Percentiles rank a stretch among this genome's conserved stretches.
Evolutionary conservation across 768 basidiomycete species (phyloP).

Genomic region (Lentinula boryana): DNA sequence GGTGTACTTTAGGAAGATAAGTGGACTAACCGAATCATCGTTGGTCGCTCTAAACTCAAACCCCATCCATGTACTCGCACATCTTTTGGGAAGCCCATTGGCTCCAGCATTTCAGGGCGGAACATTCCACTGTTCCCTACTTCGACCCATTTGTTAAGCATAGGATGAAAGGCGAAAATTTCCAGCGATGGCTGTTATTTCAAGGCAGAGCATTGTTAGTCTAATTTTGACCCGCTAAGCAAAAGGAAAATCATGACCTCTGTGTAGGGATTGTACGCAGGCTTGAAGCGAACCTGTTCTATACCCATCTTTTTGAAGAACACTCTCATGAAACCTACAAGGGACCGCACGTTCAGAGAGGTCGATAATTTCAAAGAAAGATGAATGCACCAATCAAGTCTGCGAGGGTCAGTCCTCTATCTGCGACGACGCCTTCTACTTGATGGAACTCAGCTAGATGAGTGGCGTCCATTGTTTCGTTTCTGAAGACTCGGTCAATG

Average conservation of each 20-base stretch:
- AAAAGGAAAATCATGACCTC: conserved; percentile 46
- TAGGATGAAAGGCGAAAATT: conserved; percentile 97
- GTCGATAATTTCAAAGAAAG: not conserved
- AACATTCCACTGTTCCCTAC: conserved; percentile 99
- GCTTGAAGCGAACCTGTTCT: conserved; percentile 91
- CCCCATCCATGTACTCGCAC: conserved; percentile 98
- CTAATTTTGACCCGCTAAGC: not conserved
- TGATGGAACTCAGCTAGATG: conserved; percentile 99
- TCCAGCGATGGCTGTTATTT: conserved; percentile 82
- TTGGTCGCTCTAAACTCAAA: conserved; percentile 88
- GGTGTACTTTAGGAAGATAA: not conserved
- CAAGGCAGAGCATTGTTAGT: conserved; percentile 3
- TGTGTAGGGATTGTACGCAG: conserved; percentile 97
- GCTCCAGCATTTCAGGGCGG: conserved; percentile 98
- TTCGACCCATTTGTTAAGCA: conserved; percentile 92
- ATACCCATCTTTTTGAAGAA: conserved; percentile 99
- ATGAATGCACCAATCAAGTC: conserved; percentile 78
- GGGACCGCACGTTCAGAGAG: too few relatives aligned
- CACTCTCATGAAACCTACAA: conserved; percentile 90
- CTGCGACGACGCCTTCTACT: conserved; percentile 99
- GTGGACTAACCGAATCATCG: conserved; percentile 86
- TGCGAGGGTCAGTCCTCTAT: conserved; percentile 85
- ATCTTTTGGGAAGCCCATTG: conserved; percentile 97
- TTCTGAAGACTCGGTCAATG: conserved; percentile 97
- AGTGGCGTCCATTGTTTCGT: conserved; percentile 97